phyloP scores from a whole-genome alignment of 129 eudicot species.

The Mikania micrantha region DNA sequence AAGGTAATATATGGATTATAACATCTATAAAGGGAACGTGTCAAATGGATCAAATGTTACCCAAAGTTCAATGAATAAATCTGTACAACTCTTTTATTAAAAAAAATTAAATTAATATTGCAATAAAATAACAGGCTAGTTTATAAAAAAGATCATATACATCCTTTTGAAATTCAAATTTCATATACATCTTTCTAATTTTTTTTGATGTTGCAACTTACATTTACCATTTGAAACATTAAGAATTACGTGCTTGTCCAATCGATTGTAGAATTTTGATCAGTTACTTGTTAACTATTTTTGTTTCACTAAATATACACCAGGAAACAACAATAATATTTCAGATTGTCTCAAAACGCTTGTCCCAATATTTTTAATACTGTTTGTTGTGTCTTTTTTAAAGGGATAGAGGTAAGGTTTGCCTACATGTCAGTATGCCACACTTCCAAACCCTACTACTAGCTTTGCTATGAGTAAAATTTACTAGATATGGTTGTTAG shows the following conservation, averaged over 20 bases:
- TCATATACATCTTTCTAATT: not conserved
- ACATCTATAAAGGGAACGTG: not conserved
- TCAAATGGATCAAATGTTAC: not conserved
- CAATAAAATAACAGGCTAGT: not conserved
- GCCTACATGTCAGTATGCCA: no score
- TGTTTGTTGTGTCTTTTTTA: no score
- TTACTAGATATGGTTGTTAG: no score
- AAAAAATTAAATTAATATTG: not conserved
- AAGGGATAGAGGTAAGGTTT: no score
- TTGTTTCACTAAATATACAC: not conserved
- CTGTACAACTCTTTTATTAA: no score
- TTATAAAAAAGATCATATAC: not conserved
- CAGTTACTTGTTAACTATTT: not conserved
- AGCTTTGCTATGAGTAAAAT: no score
- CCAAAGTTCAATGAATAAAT: not conserved
- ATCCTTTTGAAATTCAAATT: not conserved
- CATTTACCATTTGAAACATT: not conserved
- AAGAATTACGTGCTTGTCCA: not conserved
- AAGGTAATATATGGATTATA: not conserved
- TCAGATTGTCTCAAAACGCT: not conserved
- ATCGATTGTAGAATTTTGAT: not conserved
- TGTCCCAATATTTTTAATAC: no score
- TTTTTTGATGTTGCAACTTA: not conserved
- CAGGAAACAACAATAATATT: not conserved
- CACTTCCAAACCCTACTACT: no score